Conservation (phyloP, 306 rosid species). For the Castanea mollissima region DNA sequence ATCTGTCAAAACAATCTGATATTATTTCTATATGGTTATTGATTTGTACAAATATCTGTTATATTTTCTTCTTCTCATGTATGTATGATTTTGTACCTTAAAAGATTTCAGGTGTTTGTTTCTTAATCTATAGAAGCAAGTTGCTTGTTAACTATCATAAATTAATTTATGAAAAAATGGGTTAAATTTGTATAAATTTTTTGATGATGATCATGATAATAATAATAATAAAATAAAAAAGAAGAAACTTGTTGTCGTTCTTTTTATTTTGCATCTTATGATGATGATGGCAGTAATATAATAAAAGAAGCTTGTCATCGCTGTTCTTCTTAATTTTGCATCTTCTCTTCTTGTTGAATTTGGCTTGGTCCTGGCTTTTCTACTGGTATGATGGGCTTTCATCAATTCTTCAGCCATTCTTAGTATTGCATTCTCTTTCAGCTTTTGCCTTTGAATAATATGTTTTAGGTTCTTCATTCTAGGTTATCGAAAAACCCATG, state of each 20-base stretch:
- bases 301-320: too few species aligned
- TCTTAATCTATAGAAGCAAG: not conserved
- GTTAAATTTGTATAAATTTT: not conserved
- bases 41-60: not conserved
- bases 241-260: too few species aligned
- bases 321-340: not conserved
- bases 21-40: not conserved
- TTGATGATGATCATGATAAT: not conserved
- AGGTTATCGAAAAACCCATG: conserved; percentile 87
- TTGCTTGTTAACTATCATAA: not conserved
- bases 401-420: too few species aligned
- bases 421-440: not conserved
- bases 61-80: not conserved
- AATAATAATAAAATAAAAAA: too few species aligned
- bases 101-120: not conserved
- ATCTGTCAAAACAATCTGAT: not conserved
- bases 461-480: conserved; percentile 19
- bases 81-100: not conserved
- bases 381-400: too few species aligned
- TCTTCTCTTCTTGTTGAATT: not conserved
- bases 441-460: not conserved
- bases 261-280: too few species aligned
- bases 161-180: not conserved
- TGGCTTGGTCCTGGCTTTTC: not conserved
- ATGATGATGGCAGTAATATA: too few species aligned